Base-by-base conservation (phyloP, 2,329 filamentous ascomycete genomes). In the Hypoxylon sp. region DNA sequence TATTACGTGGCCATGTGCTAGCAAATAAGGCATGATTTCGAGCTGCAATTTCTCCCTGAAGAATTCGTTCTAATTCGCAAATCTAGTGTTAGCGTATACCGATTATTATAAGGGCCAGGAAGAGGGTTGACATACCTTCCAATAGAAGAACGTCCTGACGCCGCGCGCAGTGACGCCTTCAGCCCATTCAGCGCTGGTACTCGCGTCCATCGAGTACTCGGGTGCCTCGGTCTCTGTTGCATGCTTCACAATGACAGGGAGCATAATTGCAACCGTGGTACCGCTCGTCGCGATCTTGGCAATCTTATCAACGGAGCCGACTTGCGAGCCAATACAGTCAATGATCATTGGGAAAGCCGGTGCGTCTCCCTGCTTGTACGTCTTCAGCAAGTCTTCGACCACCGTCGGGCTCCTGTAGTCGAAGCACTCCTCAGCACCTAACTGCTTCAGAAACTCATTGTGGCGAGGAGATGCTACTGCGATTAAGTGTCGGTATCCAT, bases 221-320 rank as follows among this genome's bases (percentile, higher is more conserved):
- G 88, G 87, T 63, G 76, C 79, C 17, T 82, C 77, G 0, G 78
- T 79, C 3, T 82, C 79, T 0, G 79, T 83, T 0, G 87, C 83
- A 66, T 89, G 84, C 46, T 77, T 81, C 48, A 88, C 69, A 62
- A 90, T 87, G 14, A 90, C 83, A 0, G 89, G 89, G 5, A 91
- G 76, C 77, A 91, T 82, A 14, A 90, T 77, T 0, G 87, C 89
- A 0, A 90, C 86, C 23, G 77, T 86, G 3, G 81, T 77, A 0
- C 86, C 86, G 1, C 58, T 74, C 63, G 81, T 77, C 0, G 85
- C 86, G 23, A 91, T 78, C 68, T 81, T 81, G 4, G 82, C 80
- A 34, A 90, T 77, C 2, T 84, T 86, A 32, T 72, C 71, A 5
- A 89, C 69, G 5, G 83, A 84, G 0, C 83, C 83, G 1, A 79